These are phyloP conservation scores for Hyphodiscus sp. DNA, from an alignment of 2,329 filamentous ascomycete genomes.

Conservation along the genomic window DNA sequence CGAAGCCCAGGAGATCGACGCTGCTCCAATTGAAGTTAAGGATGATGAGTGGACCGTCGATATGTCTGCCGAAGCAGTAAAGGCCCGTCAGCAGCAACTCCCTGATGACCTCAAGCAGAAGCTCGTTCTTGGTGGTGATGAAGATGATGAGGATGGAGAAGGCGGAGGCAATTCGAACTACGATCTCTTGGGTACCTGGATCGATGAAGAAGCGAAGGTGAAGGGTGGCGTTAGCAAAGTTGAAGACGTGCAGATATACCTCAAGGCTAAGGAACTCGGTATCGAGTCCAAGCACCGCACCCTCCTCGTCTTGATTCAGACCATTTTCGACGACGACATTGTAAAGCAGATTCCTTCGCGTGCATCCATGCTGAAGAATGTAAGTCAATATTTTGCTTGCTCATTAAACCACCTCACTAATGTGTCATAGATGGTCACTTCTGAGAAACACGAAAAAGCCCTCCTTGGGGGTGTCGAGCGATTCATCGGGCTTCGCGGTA, in stretches of 20 bases:
- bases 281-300: conserved; percentile 95
- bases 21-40: conserved; percentile 57
- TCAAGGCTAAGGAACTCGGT: conserved; percentile 94
- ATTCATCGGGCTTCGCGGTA: conserved; percentile 65
- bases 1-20: conserved; percentile 66
- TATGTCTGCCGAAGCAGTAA: conserved; percentile 91
- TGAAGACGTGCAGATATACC: conserved; percentile 83
- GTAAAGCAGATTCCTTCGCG: conserved; percentile 80
- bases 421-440: conserved; percentile 63
- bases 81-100: conserved; percentile 85
- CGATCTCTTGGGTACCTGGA: conserved; percentile 90
- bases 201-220: conserved; percentile 64
- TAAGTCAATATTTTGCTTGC: conserved; percentile 33
- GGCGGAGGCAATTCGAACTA: conserved; percentile 70
- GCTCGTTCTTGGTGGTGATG: conserved; percentile 73
- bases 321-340: conserved; percentile 87
- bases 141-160: conserved; percentile 75
- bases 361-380: conserved; percentile 81
- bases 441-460: conserved; percentile 91
- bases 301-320: conserved; percentile 84
- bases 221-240: conserved; percentile 73
- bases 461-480: conserved; percentile 93
- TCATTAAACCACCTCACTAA: conserved; percentile 8
- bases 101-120: conserved; percentile 93
- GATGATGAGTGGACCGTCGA: conserved; percentile 95